Conservation (phyloP, 2,329 filamentous ascomycete genomes). For the Scytalidium sp. region DNA sequence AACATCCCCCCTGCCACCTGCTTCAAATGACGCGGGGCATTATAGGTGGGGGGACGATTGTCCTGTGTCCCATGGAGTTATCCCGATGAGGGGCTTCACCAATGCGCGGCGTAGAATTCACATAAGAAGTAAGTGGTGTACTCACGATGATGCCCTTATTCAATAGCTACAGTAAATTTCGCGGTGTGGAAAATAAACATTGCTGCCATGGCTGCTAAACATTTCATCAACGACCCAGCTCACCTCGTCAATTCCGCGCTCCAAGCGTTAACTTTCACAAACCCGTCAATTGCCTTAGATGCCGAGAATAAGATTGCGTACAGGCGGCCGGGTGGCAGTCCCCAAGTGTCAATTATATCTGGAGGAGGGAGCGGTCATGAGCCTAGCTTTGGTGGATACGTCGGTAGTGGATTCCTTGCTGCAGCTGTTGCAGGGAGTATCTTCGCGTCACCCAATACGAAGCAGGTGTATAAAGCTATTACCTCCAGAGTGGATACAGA, state of each 20-base stretch:
- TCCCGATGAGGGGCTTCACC: not conserved
- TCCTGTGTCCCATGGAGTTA: not conserved
- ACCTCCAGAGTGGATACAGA: constrained; percentile 67
- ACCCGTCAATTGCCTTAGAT: constrained; percentile 80
- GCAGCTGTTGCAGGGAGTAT: constrained; percentile 85
- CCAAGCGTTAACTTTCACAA: constrained; percentile 73
- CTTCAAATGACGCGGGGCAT: no score
- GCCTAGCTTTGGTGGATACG: constrained; percentile 81
- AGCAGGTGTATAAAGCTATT: constrained; percentile 78
- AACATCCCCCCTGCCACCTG: no score
- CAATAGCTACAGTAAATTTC: not conserved
- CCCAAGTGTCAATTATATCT: constrained; percentile 79
- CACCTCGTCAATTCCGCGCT: constrained; percentile 77
- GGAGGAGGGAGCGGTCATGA: constrained; percentile 91
- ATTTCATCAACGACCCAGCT: constrained; percentile 84
- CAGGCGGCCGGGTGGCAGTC: constrained; percentile 52
- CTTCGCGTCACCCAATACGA: constrained; percentile 76
- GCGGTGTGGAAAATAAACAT: not conserved
- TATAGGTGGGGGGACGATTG: not conserved
- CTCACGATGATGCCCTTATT: not conserved
- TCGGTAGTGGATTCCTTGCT: constrained; percentile 75
- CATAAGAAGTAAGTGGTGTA: no score
- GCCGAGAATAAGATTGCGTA: constrained; percentile 80
- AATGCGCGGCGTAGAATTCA: no score
- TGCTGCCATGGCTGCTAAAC: constrained; percentile 59